Conservation (phyloP, 1,284 basidiomycete genomes). For the Ceratobasidium sp. region DNA sequence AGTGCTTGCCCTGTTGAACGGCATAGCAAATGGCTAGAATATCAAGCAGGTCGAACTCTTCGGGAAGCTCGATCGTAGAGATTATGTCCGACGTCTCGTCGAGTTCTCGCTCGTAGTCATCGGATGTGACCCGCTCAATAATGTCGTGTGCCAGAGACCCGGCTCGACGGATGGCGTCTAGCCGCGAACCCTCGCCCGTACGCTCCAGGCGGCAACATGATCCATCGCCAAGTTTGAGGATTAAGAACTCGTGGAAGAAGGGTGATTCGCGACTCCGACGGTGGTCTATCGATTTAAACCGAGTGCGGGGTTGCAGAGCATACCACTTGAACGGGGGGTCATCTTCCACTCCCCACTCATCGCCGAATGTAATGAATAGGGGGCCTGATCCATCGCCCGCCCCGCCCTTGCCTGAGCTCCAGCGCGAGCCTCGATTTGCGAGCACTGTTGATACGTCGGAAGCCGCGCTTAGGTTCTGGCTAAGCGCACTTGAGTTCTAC, state of each 20-base stretch:
- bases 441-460: not conserved
- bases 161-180: not conserved
- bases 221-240: not conserved
- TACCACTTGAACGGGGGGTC: not conserved
- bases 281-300: not conserved
- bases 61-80: not conserved
- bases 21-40: conserved; percentile 9
- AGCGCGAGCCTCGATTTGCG: not conserved
- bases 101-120: not conserved
- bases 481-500: not conserved
- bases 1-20: not conserved
- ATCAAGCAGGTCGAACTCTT: not conserved
- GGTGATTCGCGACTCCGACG: not conserved
- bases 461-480: not conserved
- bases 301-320: not conserved
- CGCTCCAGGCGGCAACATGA: not conserved
- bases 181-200: not conserved
- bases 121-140: not conserved
- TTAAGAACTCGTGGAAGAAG: conserved; percentile 6
- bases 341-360: not conserved
- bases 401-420: not conserved
- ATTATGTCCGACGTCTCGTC: not conserved
- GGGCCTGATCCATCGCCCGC: not conserved
- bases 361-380: not conserved
- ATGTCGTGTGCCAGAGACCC: not conserved